phyloP scores from a whole-genome alignment of 2,329 filamentous ascomycete species.

The Colletotrichum sp. region DNA sequence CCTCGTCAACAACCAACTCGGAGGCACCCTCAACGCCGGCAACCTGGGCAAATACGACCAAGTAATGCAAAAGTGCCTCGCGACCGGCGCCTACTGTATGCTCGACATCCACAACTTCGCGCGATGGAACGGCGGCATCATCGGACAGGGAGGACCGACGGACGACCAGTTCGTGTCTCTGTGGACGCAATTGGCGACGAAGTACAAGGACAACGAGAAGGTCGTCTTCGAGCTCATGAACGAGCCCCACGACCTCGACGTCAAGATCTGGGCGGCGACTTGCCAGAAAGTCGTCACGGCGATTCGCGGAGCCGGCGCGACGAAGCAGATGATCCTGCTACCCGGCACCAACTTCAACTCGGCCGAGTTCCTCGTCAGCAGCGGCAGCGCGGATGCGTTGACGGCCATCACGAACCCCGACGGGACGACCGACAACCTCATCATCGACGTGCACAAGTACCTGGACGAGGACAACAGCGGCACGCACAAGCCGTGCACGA shows the following conservation, averaged over 20 bases:
- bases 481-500: conserved; percentile 55
- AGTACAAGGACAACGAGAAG: conserved; percentile 59
- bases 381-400: conserved; percentile 56
- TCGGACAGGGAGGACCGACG: conserved; percentile 69
- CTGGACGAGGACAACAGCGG: conserved; percentile 64
- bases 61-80: conserved; percentile 61
- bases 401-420: conserved; percentile 63
- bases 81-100: conserved; percentile 62
- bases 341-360: conserved; percentile 66
- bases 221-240: conserved; percentile 74
- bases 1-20: conserved; percentile 58
- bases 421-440: conserved; percentile 58
- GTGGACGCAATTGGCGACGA: conserved; percentile 63
- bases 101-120: conserved; percentile 66
- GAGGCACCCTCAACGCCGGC: conserved; percentile 50
- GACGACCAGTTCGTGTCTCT: conserved; percentile 63
- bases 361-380: conserved; percentile 52
- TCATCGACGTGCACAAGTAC: conserved; percentile 67
- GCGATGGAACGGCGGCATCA: conserved; percentile 65
- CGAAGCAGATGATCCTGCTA: conserved; percentile 66
- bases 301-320: conserved; percentile 70
- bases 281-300: conserved; percentile 69
- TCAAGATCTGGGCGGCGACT: conserved; percentile 62
- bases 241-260: conserved; percentile 67
- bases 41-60: conserved; percentile 59